A percentile compares a stretch with the other conserved stretches of the same genome.
Conservation (phyloP, 2,329 filamentous ascomycete species). For the Aaosphaeria arxii region DNA sequence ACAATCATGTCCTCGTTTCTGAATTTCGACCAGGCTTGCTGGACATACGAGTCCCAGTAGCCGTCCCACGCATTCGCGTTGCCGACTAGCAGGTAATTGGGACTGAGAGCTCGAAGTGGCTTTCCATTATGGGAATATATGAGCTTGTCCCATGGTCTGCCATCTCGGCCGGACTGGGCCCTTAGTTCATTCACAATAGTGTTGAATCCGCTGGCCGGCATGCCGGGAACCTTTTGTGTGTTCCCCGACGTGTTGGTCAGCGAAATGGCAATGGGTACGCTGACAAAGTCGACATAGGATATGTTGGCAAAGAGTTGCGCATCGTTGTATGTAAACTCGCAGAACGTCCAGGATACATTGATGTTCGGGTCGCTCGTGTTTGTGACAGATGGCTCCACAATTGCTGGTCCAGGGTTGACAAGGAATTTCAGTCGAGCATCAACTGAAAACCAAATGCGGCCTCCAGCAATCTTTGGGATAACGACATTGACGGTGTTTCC, state of each 20-base stretch:
- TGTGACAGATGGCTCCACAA: constrained; percentile 72
- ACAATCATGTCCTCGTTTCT: constrained; percentile 48
- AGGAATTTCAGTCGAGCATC: constrained; percentile 62
- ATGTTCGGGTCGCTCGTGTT: constrained; percentile 55
- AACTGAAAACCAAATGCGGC: constrained; percentile 68
- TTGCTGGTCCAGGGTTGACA: constrained; percentile 67
- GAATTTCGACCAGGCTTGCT: constrained; percentile 52
- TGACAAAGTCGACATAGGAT: constrained; percentile 73
- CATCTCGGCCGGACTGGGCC: constrained; percentile 56
- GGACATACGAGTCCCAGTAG: constrained; percentile 54
- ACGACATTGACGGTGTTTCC: constrained; percentile 60
- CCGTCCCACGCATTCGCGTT: constrained; percentile 47
- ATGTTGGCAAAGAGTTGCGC: constrained; percentile 54
- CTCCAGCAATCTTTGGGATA: constrained; percentile 68
- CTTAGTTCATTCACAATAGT: constrained; percentile 53
- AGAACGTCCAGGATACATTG: constrained; percentile 45
- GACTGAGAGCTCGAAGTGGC: constrained; percentile 41
- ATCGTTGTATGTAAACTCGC: constrained; percentile 49
- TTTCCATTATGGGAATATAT: constrained; percentile 43
- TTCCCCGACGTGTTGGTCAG: constrained; percentile 44
- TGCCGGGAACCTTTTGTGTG: constrained; percentile 52
- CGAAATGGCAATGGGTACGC: constrained; percentile 40
- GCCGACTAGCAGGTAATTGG: constrained; percentile 46
- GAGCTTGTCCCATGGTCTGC: constrained; percentile 59
- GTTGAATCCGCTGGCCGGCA: constrained; percentile 56